Base-by-base conservation (phyloP, 352 stramenopile species). In the Elongisporangium anandrum region DNA sequence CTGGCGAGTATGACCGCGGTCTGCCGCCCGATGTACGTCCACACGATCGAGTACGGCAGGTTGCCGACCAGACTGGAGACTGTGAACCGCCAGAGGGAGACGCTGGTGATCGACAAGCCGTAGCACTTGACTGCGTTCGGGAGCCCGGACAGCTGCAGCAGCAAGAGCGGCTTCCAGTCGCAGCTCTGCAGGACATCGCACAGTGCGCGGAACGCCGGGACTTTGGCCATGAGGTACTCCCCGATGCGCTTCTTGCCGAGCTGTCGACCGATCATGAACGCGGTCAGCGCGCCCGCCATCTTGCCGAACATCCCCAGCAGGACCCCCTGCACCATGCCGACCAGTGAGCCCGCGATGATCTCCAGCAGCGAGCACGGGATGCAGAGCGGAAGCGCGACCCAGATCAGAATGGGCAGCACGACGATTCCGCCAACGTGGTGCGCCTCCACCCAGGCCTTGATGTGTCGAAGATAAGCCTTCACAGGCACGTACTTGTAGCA, bases 41-140 rank as follows among this genome's bases (percentile, higher is more conserved):
- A 66, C 10, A 66, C 48, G 38, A 58, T 26, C 17, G 60, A 47
- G 21, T 63, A 50, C 45, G 60, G 60, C 24, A 66, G 49, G 16
- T 49, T 50, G 17, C 55, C 57, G 24, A 63, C 38, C 12, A 66
- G 49, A 26, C 26, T 52, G 17, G 60, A 54, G 24, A 63, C 22
- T 17, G n/a, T 15, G 50, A 63, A 66, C 38, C 47, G 16, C 51
- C 50, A 55, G 19, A 50, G 20, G n/a, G 54, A 52, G 23, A 66
- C 45, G 16, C 57, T 23, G 17, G 56, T 63, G 45, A 66, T 55
- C 26, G 60, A 52, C 17, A 66, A 49, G 2, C 47, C 60, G 23
- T 62, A 66, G 52, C 60, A 66, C 50, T 66, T 66, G 41, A 66
- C 10, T 10, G 51, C 39, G 23, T 66, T 66, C 2, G 60, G 60